Base-by-base conservation (phyloP, 768 basidiomycete genomes). In the Tulasnella sp. region DNA sequence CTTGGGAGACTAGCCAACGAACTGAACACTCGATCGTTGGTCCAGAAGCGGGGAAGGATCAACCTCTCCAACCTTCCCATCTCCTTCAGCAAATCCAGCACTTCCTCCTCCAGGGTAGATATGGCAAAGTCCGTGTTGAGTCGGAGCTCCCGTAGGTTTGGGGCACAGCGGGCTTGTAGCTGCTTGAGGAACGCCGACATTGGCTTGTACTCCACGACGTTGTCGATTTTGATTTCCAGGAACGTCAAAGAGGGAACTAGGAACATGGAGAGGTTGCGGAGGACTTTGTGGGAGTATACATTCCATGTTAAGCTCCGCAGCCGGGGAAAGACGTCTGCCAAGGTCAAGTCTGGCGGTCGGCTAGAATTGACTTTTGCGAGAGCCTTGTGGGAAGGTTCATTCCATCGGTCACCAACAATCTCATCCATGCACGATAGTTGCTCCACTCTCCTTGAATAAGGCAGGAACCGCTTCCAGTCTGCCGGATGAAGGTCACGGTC, bases 201-300 rank as follows among this genome's bases (percentile, higher is more conserved):
- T 38, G 72, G 42, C 34, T 74, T 74, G 45, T 36, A 54, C 49
- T 74, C 72, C 29, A 74, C 72, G 36, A 54, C 72, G 34, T 74
- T 74, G 72, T 74, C 72, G 49, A 74, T 74, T n/a, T 74, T 74
- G 72, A 74, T 74, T 34, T 74, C 72, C 2, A 74, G n/a, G 49
- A 74, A 54, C 31, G 72, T 54, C 29, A 74, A 45, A 34, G 72
- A 74, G 25, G 72, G 72, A 25, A 74, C 72, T 12, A 74, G 49
- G 72, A 74, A 74, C n/a, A 74, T 52, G 45, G 40, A 49, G 1
- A 74, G n/a, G 49, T 74, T 52, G n/a, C 72, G 72, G 9, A 74
- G 49, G 54, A 74, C 72, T 54, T 74, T 74, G 34, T 74, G 72
- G 52, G 72, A 74, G 72, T 74, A 74, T 49, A 74, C 72, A 49